These are phyloP conservation scores for Toxoplasma gondii DNA, from an alignment of 169 alveolate genomes.

Conservation along the genomic window DNA sequence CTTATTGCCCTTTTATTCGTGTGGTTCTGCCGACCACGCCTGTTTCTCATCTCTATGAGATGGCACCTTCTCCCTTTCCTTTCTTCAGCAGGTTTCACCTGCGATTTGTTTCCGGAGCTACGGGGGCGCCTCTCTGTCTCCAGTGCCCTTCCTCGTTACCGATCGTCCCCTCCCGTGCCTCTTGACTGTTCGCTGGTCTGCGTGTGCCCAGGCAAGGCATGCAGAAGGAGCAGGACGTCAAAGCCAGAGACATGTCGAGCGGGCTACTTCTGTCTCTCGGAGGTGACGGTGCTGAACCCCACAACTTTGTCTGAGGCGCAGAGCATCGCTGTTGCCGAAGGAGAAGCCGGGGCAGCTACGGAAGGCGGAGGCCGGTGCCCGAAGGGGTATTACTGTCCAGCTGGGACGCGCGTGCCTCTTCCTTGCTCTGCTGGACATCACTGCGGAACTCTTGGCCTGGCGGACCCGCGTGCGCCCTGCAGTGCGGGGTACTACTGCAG, in stretches of 20 bases:
- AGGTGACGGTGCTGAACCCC: neutral
- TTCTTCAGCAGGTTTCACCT: too few species aligned
- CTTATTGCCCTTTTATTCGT: too few species aligned
- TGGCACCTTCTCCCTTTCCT: too few species aligned
- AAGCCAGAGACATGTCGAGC: slow-evolving; percentile 3
- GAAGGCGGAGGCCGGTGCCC: slow-evolving; percentile 60
- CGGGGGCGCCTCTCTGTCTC: too few species aligned
- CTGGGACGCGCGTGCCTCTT: slow-evolving; percentile 4
- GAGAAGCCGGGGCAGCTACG: slow-evolving; percentile 13
- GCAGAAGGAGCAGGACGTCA: neutral
- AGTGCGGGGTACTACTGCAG: slow-evolving; percentile 32
- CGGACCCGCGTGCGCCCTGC: neutral
- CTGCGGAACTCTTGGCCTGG: neutral
- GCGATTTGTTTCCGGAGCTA: too few species aligned
- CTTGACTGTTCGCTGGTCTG: too few species aligned
- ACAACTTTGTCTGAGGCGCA: neutral
- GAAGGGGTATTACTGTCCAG: slow-evolving; percentile 57
- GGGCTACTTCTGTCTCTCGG: slow-evolving; percentile 19
- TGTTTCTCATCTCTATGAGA: too few species aligned
- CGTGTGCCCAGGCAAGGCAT: neutral
- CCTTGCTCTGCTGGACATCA: neutral
- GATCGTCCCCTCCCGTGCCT: too few species aligned
- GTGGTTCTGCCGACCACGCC: too few species aligned
- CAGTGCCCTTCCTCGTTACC: too few species aligned
- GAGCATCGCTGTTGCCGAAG: neutral